Percentiles rank a stretch among this genome's conserved stretches.
Evolutionary conservation across 495 filamentous ascomycete species (phyloP).

Genomic region (Penicillium nucicola): DNA sequence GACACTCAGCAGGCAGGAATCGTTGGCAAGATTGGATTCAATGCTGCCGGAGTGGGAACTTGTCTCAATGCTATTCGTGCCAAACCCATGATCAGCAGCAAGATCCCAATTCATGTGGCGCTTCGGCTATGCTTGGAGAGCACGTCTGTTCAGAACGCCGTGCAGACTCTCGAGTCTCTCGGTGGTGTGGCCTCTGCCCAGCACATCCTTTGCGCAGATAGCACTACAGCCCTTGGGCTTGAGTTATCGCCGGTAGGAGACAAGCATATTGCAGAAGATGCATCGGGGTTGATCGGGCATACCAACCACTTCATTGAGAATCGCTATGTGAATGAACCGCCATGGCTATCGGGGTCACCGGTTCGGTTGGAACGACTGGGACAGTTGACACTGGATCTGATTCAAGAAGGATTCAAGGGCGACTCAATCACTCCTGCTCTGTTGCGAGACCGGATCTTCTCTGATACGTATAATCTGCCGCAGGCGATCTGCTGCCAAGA

Average conservation of each 20-base stretch:
- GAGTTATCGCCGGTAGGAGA: slow-evolving; percentile 57
- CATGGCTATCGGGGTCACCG: slow-evolving; percentile 54
- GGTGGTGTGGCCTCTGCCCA: slow-evolving; percentile 58
- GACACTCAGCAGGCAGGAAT: slow-evolving; percentile 53
- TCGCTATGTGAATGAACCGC: slow-evolving; percentile 45
- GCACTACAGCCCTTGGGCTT: slow-evolving; percentile 48
- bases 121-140: slow-evolving; percentile 59
- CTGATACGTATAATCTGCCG: slow-evolving; percentile 32
- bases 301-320: slow-evolving; percentile 61
- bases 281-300: slow-evolving; percentile 50
- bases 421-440: slow-evolving; percentile 19
- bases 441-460: slow-evolving; percentile 30
- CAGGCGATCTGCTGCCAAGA: slow-evolving; percentile 32
- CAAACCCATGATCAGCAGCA: slow-evolving; percentile 49
- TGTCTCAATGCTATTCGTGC: slow-evolving; percentile 66
- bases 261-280: slow-evolving; percentile 46
- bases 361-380: slow-evolving; percentile 45
- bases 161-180: slow-evolving; percentile 40
- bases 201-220: slow-evolving; percentile 61
- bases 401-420: slow-evolving; percentile 16
- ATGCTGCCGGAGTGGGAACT: slow-evolving; percentile 59
- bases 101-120: slow-evolving; percentile 61
- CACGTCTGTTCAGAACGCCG: slow-evolving; percentile 46
- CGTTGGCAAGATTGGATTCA: slow-evolving; percentile 72
- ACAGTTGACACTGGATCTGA: slow-evolving; percentile 34